Conservation (phyloP, 2,329 filamentous ascomycete genomes). For the Penicillium concentricum region DNA sequence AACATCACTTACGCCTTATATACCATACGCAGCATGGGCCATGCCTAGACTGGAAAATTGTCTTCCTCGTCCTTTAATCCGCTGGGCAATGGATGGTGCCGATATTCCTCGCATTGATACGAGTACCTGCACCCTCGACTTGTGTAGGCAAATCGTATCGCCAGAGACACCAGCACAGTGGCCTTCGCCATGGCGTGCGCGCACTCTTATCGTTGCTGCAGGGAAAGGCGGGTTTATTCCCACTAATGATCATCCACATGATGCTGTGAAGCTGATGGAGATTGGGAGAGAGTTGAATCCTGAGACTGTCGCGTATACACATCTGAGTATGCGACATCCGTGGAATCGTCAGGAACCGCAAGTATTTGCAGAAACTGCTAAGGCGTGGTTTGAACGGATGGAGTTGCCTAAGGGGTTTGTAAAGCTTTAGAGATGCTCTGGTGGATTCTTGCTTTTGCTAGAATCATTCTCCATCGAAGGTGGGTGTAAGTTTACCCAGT, state of each 20-base stretch:
- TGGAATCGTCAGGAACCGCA: constrained; percentile 10
- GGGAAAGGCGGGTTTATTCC: constrained; percentile 10
- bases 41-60: constrained; percentile 5
- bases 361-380: constrained; percentile 4
- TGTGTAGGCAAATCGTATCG: constrained; percentile 5
- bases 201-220: constrained; percentile 9
- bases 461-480: too few relatives aligned
- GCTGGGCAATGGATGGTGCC: constrained; percentile 12
- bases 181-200: constrained; percentile 8
- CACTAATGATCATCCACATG: not conserved
- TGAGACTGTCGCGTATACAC: constrained; percentile 7
- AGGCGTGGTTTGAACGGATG: constrained; percentile 6
- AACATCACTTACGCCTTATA: constrained; percentile 2
- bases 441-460: too few relatives aligned
- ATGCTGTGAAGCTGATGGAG: constrained; percentile 3
- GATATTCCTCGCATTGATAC: constrained; percentile 8
- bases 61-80: not conserved
- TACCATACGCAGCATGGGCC: constrained; percentile 9
- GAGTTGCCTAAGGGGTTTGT: constrained; percentile 3
- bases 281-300: constrained; percentile 3
- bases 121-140: not conserved
- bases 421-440: not conserved
- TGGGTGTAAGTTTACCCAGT: too few relatives aligned
- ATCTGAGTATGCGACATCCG: constrained; percentile 10
- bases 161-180: not conserved